Conservation (phyloP, 2,329 filamentous ascomycete genomes). For the Trichophyton schoenleinii region DNA sequence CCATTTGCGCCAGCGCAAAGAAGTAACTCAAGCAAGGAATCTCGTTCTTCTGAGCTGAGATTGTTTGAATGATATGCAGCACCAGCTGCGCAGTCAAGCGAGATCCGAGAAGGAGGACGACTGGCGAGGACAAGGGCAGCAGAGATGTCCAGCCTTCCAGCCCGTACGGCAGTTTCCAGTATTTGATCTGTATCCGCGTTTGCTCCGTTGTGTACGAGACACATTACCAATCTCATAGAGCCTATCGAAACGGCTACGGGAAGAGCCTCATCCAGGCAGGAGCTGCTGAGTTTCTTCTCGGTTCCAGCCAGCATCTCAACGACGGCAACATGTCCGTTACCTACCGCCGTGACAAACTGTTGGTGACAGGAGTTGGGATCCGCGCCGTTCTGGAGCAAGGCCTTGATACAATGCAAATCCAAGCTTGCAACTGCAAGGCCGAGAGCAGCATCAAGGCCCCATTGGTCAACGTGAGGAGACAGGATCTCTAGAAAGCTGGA, state of each 20-base stretch:
- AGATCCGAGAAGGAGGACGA: conserved; percentile 38
- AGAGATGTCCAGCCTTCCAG: conserved; percentile 41
- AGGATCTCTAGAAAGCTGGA: conserved; percentile 11
- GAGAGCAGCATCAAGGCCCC: conserved; percentile 9
- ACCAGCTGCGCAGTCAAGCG: conserved; percentile 41
- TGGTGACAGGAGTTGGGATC: conserved; percentile 13
- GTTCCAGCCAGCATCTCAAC: conserved; percentile 11
- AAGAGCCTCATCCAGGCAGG: conserved; percentile 12
- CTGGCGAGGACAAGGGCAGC: conserved; percentile 44
- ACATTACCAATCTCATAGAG: conserved; percentile 7
- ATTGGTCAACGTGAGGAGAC: conserved; percentile 8
- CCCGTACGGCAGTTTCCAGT: conserved; percentile 11
- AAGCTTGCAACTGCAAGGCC: conserved; percentile 4
- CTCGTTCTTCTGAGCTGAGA: conserved; percentile 39
- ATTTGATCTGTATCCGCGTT: conserved; percentile 9
- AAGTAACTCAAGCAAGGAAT: conserved; percentile 43
- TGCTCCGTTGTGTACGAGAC: conserved; percentile 13
- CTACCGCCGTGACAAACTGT: conserved; percentile 10
- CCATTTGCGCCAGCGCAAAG: conserved; percentile 48
- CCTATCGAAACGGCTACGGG: conserved; percentile 9
- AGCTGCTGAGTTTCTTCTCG: conserved; percentile 7
- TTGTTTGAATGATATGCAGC: conserved; percentile 36
- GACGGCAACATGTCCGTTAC: conserved; percentile 8
- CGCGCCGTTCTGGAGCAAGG: conserved; percentile 12
- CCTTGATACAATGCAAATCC: conserved; percentile 12